These are phyloP conservation scores for Ulmus americana DNA, from an alignment of 331 rosid species.

Conservation along the genomic window DNA sequence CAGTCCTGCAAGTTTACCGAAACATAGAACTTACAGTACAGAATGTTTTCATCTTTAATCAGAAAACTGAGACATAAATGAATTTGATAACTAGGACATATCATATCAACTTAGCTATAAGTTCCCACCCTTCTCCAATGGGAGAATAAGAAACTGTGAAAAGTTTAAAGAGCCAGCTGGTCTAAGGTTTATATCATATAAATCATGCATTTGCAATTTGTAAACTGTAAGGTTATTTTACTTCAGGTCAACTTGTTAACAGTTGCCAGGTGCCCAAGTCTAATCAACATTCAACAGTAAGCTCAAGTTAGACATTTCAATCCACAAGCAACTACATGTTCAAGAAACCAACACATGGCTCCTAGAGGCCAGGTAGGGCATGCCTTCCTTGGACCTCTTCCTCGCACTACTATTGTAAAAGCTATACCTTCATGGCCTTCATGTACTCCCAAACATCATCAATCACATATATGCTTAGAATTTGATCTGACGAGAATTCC, in stretches of 20 bases:
- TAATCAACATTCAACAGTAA: background rate
- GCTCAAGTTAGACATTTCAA: background rate
- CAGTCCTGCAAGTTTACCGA: constrained; percentile 61
- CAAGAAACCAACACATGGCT: background rate
- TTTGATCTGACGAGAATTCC: constrained; percentile 87
- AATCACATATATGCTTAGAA: constrained; percentile 77
- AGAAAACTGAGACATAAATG: too few relatives aligned
- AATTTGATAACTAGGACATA: too few relatives aligned
- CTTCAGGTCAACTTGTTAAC: background rate
- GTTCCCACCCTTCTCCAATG: too few relatives aligned
- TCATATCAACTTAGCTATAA: too few relatives aligned
- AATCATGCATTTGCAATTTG: background rate
- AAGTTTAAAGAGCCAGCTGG: background rate
- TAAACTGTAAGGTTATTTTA: background rate
- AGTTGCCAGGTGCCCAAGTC: background rate
- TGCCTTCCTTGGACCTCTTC: background rate
- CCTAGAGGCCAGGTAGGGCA: background rate
- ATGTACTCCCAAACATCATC: constrained; percentile 99
- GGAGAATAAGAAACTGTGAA: too few relatives aligned
- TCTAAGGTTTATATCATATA: background rate
- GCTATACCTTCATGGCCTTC: constrained; percentile 79
- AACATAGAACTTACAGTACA: too few relatives aligned
- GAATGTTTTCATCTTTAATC: too few relatives aligned
- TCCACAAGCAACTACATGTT: background rate
- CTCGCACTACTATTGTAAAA: background rate